A percentile compares a stretch with the other conserved stretches of the same genome.
These are phyloP conservation scores for Tarenaya hassleriana DNA, from an alignment of 345 rosid genomes.

Conservation along the genomic window DNA sequence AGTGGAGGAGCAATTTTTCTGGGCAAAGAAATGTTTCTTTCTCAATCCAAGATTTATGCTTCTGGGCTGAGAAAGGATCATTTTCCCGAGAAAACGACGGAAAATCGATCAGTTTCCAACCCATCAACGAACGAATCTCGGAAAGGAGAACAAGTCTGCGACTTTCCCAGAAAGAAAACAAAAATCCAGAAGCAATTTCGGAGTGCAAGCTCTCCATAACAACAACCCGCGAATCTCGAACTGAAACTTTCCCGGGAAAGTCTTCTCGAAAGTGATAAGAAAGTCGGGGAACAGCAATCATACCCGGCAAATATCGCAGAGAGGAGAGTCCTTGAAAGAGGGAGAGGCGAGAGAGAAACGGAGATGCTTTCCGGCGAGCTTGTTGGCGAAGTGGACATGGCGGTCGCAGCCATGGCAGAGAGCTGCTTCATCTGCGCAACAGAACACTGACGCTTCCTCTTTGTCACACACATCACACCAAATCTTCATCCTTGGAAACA, in stretches of 20 bases:
- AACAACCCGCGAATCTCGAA: too few relatives aligned
- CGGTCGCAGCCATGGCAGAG: conserved; percentile 63
- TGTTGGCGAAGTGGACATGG: conserved; percentile 63
- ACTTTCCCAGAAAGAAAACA: too few relatives aligned
- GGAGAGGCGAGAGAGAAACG: conserved; percentile 58
- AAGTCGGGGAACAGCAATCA: neutral
- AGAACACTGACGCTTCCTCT: conserved; percentile 52
- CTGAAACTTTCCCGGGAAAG: conserved; percentile 2
- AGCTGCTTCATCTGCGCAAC: conserved; percentile 79
- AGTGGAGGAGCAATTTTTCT: too few relatives aligned
- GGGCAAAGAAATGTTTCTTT: too few relatives aligned
- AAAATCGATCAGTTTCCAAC: conserved; percentile 9
- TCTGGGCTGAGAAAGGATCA: too few relatives aligned
- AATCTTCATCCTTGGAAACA: conserved; percentile 48
- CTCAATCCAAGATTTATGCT: too few relatives aligned
- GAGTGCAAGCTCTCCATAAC: too few relatives aligned
- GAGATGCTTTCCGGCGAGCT: conserved; percentile 55
- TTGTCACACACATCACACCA: conserved; percentile 63
- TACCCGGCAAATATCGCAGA: conserved; percentile 80
- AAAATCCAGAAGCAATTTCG: too few relatives aligned
- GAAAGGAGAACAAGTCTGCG: neutral
- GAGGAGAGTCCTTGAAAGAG: conserved; percentile 43
- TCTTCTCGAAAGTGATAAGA: neutral
- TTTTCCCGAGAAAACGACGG: neutral
- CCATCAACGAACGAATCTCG: conserved; percentile 10